Evolutionary conservation across 257 asterid genomes (phyloP).

Genomic region (Solanum sejunctum): DNA sequence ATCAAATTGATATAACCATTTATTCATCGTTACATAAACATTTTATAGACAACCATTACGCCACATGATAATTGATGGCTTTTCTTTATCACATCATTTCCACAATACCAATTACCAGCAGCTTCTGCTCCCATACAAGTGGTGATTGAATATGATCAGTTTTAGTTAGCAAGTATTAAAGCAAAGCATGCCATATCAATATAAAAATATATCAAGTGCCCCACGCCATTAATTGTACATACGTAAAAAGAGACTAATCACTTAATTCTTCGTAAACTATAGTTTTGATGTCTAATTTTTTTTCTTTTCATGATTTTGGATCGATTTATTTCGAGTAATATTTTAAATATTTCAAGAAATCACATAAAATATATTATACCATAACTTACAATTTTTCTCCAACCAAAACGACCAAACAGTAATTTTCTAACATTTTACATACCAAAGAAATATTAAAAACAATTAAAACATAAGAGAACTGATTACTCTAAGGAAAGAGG

Average conservation of each 20-base stretch:
- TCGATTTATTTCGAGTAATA: neutral
- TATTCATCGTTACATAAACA: no score
- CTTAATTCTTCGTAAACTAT: neutral
- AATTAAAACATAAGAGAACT: neutral
- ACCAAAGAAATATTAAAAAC: neutral
- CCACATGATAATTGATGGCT: neutral
- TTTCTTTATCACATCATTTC: neutral
- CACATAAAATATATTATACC: neutral
- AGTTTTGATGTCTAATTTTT: neutral
- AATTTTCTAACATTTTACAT: neutral
- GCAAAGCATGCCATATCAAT: neutral
- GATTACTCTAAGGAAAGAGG: neutral
- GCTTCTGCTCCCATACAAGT: neutral
- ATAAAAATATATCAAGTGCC: neutral
- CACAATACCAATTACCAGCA: neutral
- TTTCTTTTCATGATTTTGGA: neutral
- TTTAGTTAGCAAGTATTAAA: neutral
- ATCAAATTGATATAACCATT: neutral
- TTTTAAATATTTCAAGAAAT: neutral
- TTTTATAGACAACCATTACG: no score
- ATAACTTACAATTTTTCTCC: neutral
- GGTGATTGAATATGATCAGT: neutral
- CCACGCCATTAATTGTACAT: neutral
- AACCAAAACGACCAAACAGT: neutral
- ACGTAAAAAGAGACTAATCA: neutral